Conservation (phyloP, 1,284 basidiomycete genomes). For the Ceratobasidium sp. region DNA sequence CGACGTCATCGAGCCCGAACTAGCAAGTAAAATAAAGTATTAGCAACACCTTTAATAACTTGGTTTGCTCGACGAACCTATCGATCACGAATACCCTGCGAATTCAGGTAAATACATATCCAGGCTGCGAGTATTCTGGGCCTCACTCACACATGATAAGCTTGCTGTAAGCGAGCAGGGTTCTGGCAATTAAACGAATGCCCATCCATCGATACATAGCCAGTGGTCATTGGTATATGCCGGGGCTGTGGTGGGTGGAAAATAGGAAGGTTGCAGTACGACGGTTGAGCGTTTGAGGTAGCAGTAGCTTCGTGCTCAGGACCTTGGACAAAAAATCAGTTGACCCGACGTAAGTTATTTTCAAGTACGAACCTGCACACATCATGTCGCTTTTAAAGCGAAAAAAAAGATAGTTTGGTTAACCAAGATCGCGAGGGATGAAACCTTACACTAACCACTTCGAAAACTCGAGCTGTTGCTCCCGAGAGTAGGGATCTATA, state of each 20-base stretch:
- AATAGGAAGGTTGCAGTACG: slow-evolving; percentile 67
- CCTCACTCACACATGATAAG: slow-evolving; percentile 71
- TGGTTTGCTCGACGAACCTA: slow-evolving; percentile 54
- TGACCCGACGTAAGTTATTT: not conserved
- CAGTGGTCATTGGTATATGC: slow-evolving; percentile 53
- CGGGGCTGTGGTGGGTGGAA: slow-evolving; percentile 63
- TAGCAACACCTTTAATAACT: slow-evolving; percentile 61
- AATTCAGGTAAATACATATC: not conserved
- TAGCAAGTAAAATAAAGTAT: slow-evolving; percentile 66
- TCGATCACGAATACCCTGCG: slow-evolving; percentile 69
- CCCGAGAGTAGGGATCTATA: slow-evolving; percentile 69
- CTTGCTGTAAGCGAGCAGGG: slow-evolving; percentile 66
- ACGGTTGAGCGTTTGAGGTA: slow-evolving; percentile 62
- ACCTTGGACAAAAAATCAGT: slow-evolving; percentile 55
- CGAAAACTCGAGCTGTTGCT: slow-evolving; percentile 66
- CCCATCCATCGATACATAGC: slow-evolving; percentile 69
- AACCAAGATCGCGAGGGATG: not conserved
- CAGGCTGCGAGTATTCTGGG: slow-evolving; percentile 50
- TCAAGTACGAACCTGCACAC: slow-evolving; percentile 61
- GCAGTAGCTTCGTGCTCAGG: slow-evolving; percentile 63
- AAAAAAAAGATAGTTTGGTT: not conserved
- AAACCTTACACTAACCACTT: slow-evolving; percentile 72
- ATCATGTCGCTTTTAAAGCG: slow-evolving; percentile 63
- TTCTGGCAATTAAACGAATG: slow-evolving; percentile 69
- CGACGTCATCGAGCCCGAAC: slow-evolving; percentile 67